Evolutionary conservation across 345 rosid genomes (phyloP), one percentile per base, ranked within the genome.

Genomic region (Euphorbia pulcherrima): DNA sequence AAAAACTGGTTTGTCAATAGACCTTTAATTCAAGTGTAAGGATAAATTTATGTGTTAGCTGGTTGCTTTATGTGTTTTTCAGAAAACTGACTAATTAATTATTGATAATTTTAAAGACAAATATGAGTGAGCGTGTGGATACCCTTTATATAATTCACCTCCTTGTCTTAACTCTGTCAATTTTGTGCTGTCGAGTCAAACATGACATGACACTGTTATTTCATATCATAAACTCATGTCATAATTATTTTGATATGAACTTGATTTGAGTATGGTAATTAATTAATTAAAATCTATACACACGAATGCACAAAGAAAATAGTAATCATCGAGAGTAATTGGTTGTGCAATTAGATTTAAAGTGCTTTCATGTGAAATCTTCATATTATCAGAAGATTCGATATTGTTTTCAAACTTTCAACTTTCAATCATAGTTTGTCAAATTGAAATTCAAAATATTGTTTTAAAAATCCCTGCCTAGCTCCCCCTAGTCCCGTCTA

Each of bases 151-250:
- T 53, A 21, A 8, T 20, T 52, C 14, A 21, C 10, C 28, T 1
- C 57, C 24, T 10, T 29, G 40, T 29, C 21, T 28, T 29, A 16
- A 29, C 40, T 57, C 39, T 57, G 62, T 29, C 39, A 57, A 57
- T 57, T 57, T 44, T 57, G n/a, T n/a, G n/a, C n/a, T n/a, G n/a
- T n/a, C n/a, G n/a, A n/a, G 37, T 57, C 40, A 57, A 29, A 39
- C 62, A 29, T 29, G 13, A 24, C 53, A 44, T 48, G 48, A 41
- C 52, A 24, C 29, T 12, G 17, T 44, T 62, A 41, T 62, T n/a
- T 23, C 50, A 2, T 41, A 62, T 44, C 51, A 14, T 6, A 13
- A 44, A 10, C 24, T 41, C 35, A 44, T 62, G 21, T 44, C 35
- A 14, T n/a, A 7, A 26, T 27, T 13, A 62, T 41, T 41, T 40